Base-by-base conservation (phyloP, 1,284 basidiomycete genomes). In the Papiliotrema nemorosa region DNA sequence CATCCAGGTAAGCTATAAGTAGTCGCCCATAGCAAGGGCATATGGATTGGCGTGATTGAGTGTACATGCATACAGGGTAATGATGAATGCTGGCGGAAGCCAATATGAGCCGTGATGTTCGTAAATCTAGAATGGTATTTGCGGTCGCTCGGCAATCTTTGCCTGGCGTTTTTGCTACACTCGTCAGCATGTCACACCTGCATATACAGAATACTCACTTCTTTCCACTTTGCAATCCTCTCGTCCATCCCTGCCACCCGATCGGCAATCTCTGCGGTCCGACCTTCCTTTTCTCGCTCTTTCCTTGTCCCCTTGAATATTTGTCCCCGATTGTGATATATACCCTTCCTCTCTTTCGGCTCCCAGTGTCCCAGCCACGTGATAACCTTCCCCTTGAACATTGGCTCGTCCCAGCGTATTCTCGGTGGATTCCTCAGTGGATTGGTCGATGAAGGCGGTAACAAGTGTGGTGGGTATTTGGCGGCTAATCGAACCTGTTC, bases 301-400 rank as follows among this genome's bases (percentile, higher is more conserved):
- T 63, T 58, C 53, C 63, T 68, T 42, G 68, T 63, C 10, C 69
- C 69, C 59, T 70, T 73, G 63, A 74, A 74, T 57, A 63, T 58
- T 21, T 44, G 46, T 37, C 58, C 62, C 36, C 69, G 51, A n/a
- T 55, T 55, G 7, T 49, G 51, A 53, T 73, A 71, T 22, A 68
- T 36, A 2, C 58, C 47, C 44, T 59, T 59, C 51, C 24, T 22
- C 12, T 21, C 35, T 49, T 57, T 51, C 5, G 53, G 38, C 10
- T 24, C 26, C 31, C 37, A 29, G 31, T 47, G 36, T 21, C 39
- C 55, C 16, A 16, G 34, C 57, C 59, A 69, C n/a, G 37, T 47
- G 27, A 67, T 54, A 10, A 55, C 46, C 22, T 46, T 58, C 26
- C 58, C 61, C 31, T 54, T 47, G 9, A 16, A 47, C 25, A 12